These are phyloP conservation scores for Geotrichum macrosporum DNA, from an alignment of 1,139 yeast genomes.

Conservation along the genomic window DNA sequence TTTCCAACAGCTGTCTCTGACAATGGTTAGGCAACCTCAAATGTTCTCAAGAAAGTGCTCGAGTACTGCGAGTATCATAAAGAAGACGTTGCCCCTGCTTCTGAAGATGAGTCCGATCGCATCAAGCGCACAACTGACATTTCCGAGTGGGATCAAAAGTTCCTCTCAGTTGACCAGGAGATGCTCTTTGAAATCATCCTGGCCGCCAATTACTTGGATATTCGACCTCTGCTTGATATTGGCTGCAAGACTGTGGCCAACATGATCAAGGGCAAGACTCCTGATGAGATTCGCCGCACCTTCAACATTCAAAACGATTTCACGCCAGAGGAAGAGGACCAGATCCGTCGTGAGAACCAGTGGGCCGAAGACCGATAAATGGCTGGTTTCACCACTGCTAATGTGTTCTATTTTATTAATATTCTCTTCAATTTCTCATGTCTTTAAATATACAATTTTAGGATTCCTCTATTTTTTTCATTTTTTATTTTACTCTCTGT, in stretches of 20 bases:
- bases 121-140: slow-evolving; percentile 46
- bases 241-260: slow-evolving; percentile 98
- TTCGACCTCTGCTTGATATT: slow-evolving; percentile 85
- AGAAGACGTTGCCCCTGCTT: slow-evolving; percentile 56
- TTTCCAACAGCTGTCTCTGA: neutral
- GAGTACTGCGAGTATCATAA: slow-evolving; percentile 98
- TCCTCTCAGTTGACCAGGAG: slow-evolving; percentile 94
- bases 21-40: slow-evolving; percentile 37
- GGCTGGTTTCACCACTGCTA: neutral
- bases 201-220: slow-evolving; percentile 94
- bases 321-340: slow-evolving; percentile 97
- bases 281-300: slow-evolving; percentile 93
- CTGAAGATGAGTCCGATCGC: slow-evolving; percentile 21
- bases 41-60: slow-evolving; percentile 82
- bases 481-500: too few species aligned
- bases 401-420: neutral
- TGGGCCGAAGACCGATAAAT: slow-evolving; percentile 22
- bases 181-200: slow-evolving; percentile 94
- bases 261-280: slow-evolving; percentile 93
- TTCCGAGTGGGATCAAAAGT: slow-evolving; percentile 95
- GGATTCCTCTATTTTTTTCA: too few species aligned
- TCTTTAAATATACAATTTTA: neutral
- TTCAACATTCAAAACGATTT: slow-evolving; percentile 95
- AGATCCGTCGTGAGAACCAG: slow-evolving; percentile 67
- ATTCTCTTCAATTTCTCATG: neutral